Base-by-base conservation (phyloP, 2,329 filamentous ascomycete genomes). In the Exophiala aquamarina region DNA sequence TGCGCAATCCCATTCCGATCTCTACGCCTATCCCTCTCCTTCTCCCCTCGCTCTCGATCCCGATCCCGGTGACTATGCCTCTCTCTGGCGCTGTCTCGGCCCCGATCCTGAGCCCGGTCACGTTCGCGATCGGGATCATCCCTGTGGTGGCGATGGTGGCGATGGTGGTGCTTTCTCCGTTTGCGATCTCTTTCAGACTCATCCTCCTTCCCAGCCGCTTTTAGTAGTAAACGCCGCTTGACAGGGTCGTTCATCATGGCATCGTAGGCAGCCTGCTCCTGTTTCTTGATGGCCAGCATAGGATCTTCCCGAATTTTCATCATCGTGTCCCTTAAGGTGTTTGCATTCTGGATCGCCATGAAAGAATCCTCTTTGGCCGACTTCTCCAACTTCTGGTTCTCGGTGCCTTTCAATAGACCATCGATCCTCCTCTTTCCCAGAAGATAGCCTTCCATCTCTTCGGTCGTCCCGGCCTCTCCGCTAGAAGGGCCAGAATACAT, bases 361-460 rank as follows among this genome's bases (percentile, higher is more conserved):
- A 79, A 78, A 66, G 63, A 82, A 70, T 85, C 81, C 53, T 82
- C 70, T 0, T 77, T 76, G 4, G 84, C 79, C 26, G 82, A 76
- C 67, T 95, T 95, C 67, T 89, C 85, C 47, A 95, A 70, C 55
- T 86, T 87, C 65, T 93, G 86, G 58, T 82, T 81, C 38, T 94
- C 89, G 31, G 85, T 85, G 39, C 87, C 88, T 65, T 93, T 88
- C 34, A 89, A 81, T 44, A 98, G 76, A 10, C 84, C 83, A 72
- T 97, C 92, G 65, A 98, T 92, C 49, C 91, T 81, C 49, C 93
- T 79, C 74, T 96, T 97, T 42, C 93, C 93, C 11, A 98, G 76
- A 1, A 98, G 71, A 65, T 95, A 98, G 3, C 87, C 89, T 64
- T 98, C 93, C 71, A 89, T 90, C 70, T 97, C 93, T 66, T 96